These are phyloP conservation scores for Ophiostoma triangulosporum DNA, from an alignment of 2,329 filamentous ascomycete species.

Conservation along the genomic window DNA sequence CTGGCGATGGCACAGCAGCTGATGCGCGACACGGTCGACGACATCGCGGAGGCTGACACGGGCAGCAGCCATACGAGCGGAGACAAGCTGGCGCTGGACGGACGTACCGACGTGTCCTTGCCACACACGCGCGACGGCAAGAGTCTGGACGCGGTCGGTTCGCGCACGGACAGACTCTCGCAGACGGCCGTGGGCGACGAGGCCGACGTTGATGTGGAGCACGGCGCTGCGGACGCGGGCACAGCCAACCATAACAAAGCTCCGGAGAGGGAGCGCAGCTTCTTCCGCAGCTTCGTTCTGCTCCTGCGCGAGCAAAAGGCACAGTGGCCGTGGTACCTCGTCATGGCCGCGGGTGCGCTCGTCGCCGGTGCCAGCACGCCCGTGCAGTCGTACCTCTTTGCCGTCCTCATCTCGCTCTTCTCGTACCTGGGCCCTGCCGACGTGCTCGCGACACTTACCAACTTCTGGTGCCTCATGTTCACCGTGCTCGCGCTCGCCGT, in stretches of 20 bases:
- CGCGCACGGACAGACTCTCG: background rate
- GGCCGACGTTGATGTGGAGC: background rate
- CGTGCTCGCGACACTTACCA: conserved; percentile 13
- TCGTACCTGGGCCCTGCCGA: conserved; percentile 29
- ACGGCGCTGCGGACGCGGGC: background rate
- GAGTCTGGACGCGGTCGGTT: conserved; percentile 18
- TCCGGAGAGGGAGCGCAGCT: conserved; percentile 22
- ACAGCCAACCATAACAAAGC: background rate
- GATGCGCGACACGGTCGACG: conserved; percentile 18
- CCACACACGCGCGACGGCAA: conserved; percentile 25
- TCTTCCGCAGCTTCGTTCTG: conserved; percentile 40
- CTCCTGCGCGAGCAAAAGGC: conserved; percentile 42
- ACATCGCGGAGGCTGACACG: conserved; percentile 16
- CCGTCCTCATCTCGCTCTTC: conserved; percentile 28
- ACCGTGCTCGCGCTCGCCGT: conserved; percentile 40
- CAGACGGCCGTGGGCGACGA: background rate
- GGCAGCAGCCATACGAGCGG: conserved; percentile 16
- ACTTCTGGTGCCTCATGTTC: conserved; percentile 57
- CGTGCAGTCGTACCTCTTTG: conserved; percentile 42
- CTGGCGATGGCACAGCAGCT: conserved; percentile 53
- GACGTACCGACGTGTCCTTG: background rate
- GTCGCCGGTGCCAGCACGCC: conserved; percentile 18
- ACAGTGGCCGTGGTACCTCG: conserved; percentile 34
- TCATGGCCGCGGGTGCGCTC: conserved; percentile 35
- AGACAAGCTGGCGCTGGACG: background rate